Base-by-base conservation (phyloP, 2,329 filamentous ascomycete genomes). In the Calonectria hawksworthii region DNA sequence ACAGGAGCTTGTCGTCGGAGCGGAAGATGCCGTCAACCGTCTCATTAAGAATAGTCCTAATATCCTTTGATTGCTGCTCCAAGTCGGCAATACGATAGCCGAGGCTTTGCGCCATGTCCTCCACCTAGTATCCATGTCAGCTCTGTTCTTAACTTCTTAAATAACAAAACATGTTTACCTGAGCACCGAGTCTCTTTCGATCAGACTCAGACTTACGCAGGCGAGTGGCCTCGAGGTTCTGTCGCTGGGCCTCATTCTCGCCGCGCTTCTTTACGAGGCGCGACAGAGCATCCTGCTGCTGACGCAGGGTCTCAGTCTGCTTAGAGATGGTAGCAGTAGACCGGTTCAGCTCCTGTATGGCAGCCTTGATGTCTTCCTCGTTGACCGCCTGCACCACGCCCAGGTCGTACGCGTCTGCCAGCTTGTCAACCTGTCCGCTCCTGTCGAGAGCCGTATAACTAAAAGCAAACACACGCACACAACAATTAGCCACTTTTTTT, bases 1-100 rank as follows among this genome's bases (percentile, higher is more conserved):
- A 86, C 1, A 95, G 85, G 3, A 94, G 86, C 75, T 90, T 92
- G 80, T 95, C 93, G 74, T 95, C 93, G 1, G 91, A 90, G 11
- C 87, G 86, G 11, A 94, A 84, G 14, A 90, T 83, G 21, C 85
- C 85, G 28, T 88, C 86, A 0, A 92, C 84, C 0, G 87, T 88
- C 70, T 88, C 85, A 61, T 87, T 88, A 21, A 93, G 82, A 4
- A 84, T 84, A 2, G 86, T 82, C 5, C 86, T 86, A 0, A 88
- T 85, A 0, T 84, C 84, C 10, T 88, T 88, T 8, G 83, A 83
- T 51, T 92, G 89, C 74, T 90, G 88, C 78, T 90, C 87, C 2
- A 91, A 80, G 67, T 91, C 89, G 4, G 85, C 81, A 30, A 88
- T 82, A 50, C 87, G 86, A 69, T 87, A 87, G 54, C 84, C 83